Percentiles rank a stretch among this genome's conserved stretches.
Evolutionary conservation across 495 filamentous ascomycete genomes (phyloP).

Genomic region (Annulohypoxylon maeteangense): DNA sequence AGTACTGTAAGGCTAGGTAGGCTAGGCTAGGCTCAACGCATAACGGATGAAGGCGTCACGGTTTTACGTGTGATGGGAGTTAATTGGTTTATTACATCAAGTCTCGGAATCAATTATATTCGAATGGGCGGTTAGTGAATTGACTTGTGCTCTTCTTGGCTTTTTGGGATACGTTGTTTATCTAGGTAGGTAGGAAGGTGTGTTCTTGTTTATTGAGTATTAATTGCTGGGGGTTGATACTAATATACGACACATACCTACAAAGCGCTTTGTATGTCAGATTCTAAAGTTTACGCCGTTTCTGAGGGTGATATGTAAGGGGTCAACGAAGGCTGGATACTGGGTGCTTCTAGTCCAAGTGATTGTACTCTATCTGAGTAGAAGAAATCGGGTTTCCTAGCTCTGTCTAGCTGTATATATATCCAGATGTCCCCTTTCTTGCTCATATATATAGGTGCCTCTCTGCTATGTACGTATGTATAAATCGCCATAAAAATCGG

Average conservation of each 20-base stretch:
- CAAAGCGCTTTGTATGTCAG: no score
- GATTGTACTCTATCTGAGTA: not conserved
- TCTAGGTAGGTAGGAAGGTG: not conserved
- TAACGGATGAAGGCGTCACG: conserved; percentile 16
- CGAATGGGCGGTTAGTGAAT: not conserved
- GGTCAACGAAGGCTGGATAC: not conserved
- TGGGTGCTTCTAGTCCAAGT: not conserved
- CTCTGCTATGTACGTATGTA: not conserved
- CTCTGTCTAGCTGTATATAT: no score
- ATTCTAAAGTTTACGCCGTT: no score
- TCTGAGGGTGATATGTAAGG: not conserved
- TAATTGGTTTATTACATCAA: conserved; percentile 4
- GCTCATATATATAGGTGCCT: not conserved
- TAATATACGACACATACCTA: not conserved
- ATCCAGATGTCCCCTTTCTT: no score
- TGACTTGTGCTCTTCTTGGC: not conserved
- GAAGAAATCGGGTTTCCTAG: not conserved
- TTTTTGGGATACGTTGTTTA: not conserved
- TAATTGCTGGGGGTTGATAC: not conserved
- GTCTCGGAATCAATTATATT: not conserved
- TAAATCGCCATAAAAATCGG: not conserved
- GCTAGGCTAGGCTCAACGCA: conserved; percentile 11
- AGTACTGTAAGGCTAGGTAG: not conserved
- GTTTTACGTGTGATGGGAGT: conserved; percentile 31
- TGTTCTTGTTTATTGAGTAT: not conserved